Percentiles rank a stretch among this genome's conserved stretches.
Conservation (phyloP, 495 filamentous ascomycete genomes). For the Neurospora sp. region DNA sequence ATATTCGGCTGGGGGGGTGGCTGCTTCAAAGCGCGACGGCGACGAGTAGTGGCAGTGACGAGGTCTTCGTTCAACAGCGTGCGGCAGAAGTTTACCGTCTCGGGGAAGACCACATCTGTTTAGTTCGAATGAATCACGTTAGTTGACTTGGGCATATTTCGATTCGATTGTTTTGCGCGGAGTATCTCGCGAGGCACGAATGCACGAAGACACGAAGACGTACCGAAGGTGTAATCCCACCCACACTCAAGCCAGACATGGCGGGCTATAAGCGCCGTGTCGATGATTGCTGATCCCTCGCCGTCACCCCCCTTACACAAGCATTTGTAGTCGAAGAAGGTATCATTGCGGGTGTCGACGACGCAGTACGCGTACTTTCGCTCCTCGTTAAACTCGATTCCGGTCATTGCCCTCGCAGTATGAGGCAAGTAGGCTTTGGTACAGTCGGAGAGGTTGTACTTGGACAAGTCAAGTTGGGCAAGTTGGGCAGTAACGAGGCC, state of each 20-base stretch:
- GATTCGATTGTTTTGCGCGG: background rate
- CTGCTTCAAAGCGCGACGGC: too few species aligned
- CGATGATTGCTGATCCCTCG: background rate
- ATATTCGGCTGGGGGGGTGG: too few species aligned
- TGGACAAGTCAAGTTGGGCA: background rate
- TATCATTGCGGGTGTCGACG: background rate
- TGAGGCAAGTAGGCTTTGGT: background rate
- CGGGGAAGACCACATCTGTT: background rate
- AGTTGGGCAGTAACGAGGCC: background rate
- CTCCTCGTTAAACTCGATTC: background rate
- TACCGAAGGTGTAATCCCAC: background rate
- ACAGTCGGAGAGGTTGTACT: background rate
- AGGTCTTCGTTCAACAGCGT: background rate
- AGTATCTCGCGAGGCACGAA: background rate
- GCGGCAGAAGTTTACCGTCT: background rate
- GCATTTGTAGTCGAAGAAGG: background rate
- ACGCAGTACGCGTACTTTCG: background rate
- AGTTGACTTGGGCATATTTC: background rate
- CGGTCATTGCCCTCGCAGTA: background rate
- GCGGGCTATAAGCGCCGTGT: background rate
- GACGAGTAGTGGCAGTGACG: too few species aligned
- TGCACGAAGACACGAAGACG: background rate
- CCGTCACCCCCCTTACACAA: background rate
- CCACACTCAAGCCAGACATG: background rate
- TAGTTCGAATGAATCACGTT: background rate